These are phyloP conservation scores for Pterula multifida DNA, from an alignment of 1,284 basidiomycete species.

Conservation along the genomic window DNA sequence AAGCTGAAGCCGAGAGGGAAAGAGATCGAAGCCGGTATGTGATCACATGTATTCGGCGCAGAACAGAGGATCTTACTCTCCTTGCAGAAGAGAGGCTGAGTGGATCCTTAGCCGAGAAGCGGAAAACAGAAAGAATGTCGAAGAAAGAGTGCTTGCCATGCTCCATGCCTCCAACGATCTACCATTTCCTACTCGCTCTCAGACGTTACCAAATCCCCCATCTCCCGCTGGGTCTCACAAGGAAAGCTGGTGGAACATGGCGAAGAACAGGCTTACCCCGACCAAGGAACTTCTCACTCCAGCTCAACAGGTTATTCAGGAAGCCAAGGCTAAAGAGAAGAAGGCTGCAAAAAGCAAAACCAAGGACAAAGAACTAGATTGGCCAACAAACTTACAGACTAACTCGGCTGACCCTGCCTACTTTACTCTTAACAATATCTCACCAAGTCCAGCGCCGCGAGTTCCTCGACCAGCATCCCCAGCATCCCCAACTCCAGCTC, in stretches of 20 bases:
- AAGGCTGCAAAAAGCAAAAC: constrained; percentile 35
- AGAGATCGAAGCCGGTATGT: constrained; percentile 41
- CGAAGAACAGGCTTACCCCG: constrained; percentile 64
- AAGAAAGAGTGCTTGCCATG: constrained; percentile 66
- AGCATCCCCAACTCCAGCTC: constrained; percentile 45
- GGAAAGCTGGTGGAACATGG: constrained; percentile 59
- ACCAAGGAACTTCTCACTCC: constrained; percentile 62
- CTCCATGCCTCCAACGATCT: constrained; percentile 33
- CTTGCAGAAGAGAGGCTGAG: constrained; percentile 51
- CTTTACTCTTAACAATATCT: background rate
- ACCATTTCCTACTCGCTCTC: constrained; percentile 41
- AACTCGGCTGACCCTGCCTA: constrained; percentile 13
- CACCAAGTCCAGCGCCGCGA: constrained; percentile 15
- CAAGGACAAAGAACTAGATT: constrained; percentile 40
- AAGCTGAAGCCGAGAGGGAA: constrained; percentile 65
- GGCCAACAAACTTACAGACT: constrained; percentile 36
- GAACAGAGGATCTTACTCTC: background rate
- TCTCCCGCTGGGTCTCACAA: constrained; percentile 53
- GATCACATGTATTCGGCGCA: background rate
- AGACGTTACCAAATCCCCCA: constrained; percentile 42
- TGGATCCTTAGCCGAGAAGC: constrained; percentile 59
- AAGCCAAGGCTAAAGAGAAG: constrained; percentile 56
- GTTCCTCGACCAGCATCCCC: constrained; percentile 35
- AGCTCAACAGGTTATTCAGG: constrained; percentile 65
- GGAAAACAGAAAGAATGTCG: constrained; percentile 49